Evolutionary conservation across 2,329 filamentous ascomycete genomes (phyloP).

Genomic region (Colletotrichum noveboracense): DNA sequence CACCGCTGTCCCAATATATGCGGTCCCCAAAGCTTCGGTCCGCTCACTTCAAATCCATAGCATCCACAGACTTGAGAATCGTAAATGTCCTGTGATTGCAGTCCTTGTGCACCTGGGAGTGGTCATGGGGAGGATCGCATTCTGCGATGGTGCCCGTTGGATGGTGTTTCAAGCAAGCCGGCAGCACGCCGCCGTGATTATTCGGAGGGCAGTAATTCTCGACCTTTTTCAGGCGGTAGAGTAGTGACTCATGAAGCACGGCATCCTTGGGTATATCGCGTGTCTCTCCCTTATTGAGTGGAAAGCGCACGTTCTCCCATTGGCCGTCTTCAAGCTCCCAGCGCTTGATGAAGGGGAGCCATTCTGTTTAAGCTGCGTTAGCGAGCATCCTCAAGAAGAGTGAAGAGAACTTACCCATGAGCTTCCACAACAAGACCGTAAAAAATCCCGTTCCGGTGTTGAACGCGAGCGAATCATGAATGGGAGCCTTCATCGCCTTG

Average conservation of each 20-base stretch:
- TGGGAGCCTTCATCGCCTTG: constrained; percentile 34
- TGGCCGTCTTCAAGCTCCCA: constrained; percentile 40
- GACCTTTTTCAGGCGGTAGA: constrained; percentile 36
- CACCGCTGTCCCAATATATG: background rate
- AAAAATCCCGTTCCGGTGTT: constrained; percentile 41
- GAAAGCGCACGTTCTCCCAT: constrained; percentile 41
- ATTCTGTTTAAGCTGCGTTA: constrained; percentile 31
- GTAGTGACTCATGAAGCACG: constrained; percentile 41
- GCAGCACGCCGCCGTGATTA: constrained; percentile 35
- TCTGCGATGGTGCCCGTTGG: background rate
- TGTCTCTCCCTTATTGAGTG: constrained; percentile 38
- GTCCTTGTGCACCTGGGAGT: background rate
- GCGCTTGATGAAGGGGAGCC: constrained; percentile 42
- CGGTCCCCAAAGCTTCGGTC: background rate
- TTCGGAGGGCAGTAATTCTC: constrained; percentile 33
- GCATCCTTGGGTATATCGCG: constrained; percentile 45
- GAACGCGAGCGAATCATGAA: constrained; percentile 44
- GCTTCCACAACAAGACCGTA: constrained; percentile 45
- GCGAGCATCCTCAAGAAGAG: too few species aligned
- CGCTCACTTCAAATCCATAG: background rate
- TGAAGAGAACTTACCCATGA: constrained; percentile 40
- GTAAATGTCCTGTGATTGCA: background rate
- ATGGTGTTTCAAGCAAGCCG: constrained; percentile 34
- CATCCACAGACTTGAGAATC: background rate
- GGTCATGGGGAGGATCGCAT: background rate